These are phyloP conservation scores for Diaporthe helianthi DNA, from an alignment of 2,329 filamentous ascomycete species.

Conservation along the genomic window DNA sequence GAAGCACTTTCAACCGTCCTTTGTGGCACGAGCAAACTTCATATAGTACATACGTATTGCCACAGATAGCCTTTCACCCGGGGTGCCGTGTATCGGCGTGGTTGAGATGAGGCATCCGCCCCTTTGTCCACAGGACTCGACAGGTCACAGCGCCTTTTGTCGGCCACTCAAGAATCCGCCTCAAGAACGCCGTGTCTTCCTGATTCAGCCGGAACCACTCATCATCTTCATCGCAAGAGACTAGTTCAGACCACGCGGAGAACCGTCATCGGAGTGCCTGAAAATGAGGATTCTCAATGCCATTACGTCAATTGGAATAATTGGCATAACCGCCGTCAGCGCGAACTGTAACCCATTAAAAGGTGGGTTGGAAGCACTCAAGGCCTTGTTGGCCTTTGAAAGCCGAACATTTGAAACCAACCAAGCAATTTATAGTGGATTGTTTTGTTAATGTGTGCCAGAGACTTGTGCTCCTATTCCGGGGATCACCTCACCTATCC, in stretches of 20 bases:
- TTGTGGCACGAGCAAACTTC: neutral
- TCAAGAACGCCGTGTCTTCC: neutral
- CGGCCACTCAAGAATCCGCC: slow-evolving; percentile 1
- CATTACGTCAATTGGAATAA: neutral
- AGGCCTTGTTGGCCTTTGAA: too few relatives aligned
- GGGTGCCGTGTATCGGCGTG: neutral
- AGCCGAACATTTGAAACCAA: rapidly evolving
- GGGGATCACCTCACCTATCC: neutral
- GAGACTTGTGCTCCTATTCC: slow-evolving; percentile 14
- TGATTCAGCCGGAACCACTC: too few relatives aligned
- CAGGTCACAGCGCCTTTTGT: too few relatives aligned
- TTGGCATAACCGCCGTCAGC: slow-evolving; percentile 1
- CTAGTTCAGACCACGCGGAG: neutral
- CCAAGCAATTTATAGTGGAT: neutral
- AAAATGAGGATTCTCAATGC: slow-evolving; percentile 9
- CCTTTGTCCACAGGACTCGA: slow-evolving; percentile 6
- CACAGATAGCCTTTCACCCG: neutral
- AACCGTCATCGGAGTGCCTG: neutral
- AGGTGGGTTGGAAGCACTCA: too few relatives aligned
- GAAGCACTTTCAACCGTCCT: neutral
- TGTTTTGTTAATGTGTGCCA: neutral
- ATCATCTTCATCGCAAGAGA: neutral
- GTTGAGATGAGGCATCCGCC: neutral
- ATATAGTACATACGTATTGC: neutral
- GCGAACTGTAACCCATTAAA: slow-evolving; percentile 13